Evolutionary conservation across 1,139 yeast genomes (phyloP), one percentile per base, ranked within the genome.

Genomic region (Lodderomyces theae): DNA sequence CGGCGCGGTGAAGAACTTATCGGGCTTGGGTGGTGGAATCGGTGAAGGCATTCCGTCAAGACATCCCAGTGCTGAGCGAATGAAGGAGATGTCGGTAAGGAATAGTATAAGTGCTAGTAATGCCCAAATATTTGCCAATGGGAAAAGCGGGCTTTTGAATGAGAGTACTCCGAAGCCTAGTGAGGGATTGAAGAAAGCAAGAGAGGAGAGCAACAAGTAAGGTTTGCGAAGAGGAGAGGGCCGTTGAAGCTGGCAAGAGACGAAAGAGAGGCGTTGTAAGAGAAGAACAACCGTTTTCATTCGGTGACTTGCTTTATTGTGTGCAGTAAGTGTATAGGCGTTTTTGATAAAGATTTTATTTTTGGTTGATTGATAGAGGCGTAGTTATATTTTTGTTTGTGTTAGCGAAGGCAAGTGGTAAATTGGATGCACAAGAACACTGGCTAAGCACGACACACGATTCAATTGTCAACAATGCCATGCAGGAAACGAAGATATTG

Each of bases 61-160:
- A 42, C 77, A 72, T 47, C 77, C 77, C 12, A 72, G 71, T 48
- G 77, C 77, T 18, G 77, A 72, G 49, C 64, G 68, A 51, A 75
- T 72, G 37, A 71, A 71, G 56, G 77, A 72, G 50, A 70, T 72
- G 55, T 68, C 64, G 42, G 69, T 63, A 49, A 54, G 77, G 39
- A 72, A 69, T 54, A 67, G 74, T 11, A 71, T 72, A 38, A 70
- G 76, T 49, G 72, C 67, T 8, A 55, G 65, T 40, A 72, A 72
- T 51, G 66, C 76, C 16, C 73, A 74, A 13, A 62, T 72, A 23
- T 61, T 72, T 49, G 64, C 61, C 52, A 72, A 70, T 50, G 77
- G 77, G n/a, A 71, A 72, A 50, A 69, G 69, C 54, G 61, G 63
- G 22, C 65, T 72, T 50, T 64, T 72, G 55, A 69, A 72, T 47